Evolutionary conservation across 108 stramenopile genomes (phyloP).

Genomic region (Schizochytrium sp.): DNA sequence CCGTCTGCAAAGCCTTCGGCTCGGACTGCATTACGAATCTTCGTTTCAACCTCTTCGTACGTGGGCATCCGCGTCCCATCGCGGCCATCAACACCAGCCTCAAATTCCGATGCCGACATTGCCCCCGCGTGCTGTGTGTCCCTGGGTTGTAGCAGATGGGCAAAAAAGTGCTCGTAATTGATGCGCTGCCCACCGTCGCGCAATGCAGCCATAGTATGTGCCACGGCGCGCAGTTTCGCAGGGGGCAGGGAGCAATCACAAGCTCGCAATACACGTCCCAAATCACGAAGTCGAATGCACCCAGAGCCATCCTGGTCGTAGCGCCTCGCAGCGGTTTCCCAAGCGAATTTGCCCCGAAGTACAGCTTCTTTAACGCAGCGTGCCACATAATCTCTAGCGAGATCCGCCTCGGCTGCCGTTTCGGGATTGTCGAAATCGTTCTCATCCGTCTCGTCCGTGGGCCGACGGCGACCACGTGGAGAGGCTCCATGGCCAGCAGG

Average conservation of each 20-base stretch:
- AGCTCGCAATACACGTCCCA: not conserved
- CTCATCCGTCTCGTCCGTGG: not conserved
- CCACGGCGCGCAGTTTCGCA: not conserved
- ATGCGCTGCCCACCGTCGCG: not conserved
- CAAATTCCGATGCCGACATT: no score
- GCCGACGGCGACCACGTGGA: not conserved
- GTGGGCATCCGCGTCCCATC: no score
- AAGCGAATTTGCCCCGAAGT: not conserved
- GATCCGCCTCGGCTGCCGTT: not conserved
- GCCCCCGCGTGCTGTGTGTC: no score
- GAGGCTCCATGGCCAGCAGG: not conserved
- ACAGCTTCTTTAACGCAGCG: not conserved
- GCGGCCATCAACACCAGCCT: no score
- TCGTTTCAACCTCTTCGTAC: not conserved
- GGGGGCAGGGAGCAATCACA: not conserved
- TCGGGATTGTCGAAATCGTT: not conserved
- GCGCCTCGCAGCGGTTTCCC: not conserved
- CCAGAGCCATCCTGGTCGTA: not conserved
- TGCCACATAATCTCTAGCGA: not conserved
- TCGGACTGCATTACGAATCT: not conserved
- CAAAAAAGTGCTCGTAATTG: conserved; percentile 7
- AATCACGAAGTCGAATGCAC: not conserved
- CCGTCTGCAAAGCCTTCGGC: not conserved
- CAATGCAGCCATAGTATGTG: not conserved
- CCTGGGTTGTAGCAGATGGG: not conserved